Base-by-base conservation (phyloP, 2,329 filamentous ascomycete genomes). In the Verticillium albo-atrum region DNA sequence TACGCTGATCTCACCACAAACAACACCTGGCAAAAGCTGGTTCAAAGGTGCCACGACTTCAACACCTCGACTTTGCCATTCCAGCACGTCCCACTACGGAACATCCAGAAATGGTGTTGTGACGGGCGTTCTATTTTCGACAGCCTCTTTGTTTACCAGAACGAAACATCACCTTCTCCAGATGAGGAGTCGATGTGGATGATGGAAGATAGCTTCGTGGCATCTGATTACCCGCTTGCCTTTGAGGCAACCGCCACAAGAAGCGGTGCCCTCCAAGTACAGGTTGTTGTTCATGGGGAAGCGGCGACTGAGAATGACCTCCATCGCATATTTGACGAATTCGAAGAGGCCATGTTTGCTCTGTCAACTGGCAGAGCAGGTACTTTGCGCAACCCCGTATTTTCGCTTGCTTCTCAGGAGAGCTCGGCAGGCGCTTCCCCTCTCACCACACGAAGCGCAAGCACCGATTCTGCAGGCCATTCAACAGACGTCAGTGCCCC, bases 61-160 rank as follows among this genome's bases (percentile, higher is more conserved):
- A 91, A 91, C 68, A 82, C 86, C 1, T 76, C 82, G 0, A 81
- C 84, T 12, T 77, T 95, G 23, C 80, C 87, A 0, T 94, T 89
- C 64, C 92, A 96, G 62, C 89, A 94, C 65, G 91, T 90, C 0
- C 82, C 93, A 0, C 78, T 97, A 10, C 84, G 92, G 25, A 84
- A 90, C 53, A 88, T 97, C 34, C 87, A 90, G 67, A 96, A 91
- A 71, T 96, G 91, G 88, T 87, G 86, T 64, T 80, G 82, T 0
- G 76, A 78, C 4, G 81, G 81, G 3, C 75, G 83, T 50, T 78
- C 83, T 0, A 73, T 94, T 2, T 97, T 97, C 68, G 89, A 96
- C 61, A 88, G 82, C 0, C 76, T 97, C 1, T 96, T 97, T 65
- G 89, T 92, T 0, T 97, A 94, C 69, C 90, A 96, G 67, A 79